A percentile compares a stretch with the other conserved stretches of the same genome.
These are phyloP conservation scores for Coemansia brasiliensis DNA, from an alignment of 192 early-diverging fungal genomes.

Conservation along the genomic window DNA sequence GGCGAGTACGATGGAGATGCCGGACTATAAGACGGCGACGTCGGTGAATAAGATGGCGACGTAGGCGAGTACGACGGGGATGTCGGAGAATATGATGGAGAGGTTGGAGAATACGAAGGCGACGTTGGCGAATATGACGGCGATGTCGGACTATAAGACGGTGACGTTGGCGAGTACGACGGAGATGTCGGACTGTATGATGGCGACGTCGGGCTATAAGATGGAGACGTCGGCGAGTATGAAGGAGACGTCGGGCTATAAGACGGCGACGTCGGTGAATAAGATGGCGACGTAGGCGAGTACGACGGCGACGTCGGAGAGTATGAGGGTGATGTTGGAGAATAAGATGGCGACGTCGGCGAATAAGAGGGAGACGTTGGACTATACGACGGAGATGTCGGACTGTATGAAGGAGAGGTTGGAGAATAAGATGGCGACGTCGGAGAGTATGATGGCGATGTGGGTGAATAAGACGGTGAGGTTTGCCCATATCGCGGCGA, in stretches of 20 bases:
- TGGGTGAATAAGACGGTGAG: constrained; percentile 67
- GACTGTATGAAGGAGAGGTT: constrained; percentile 67
- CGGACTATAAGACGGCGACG: constrained; percentile 74
- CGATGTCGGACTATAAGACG: constrained; percentile 57
- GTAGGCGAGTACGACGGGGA: constrained; percentile 56
- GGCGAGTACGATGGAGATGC: constrained; percentile 51
- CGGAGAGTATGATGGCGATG: constrained; percentile 73
- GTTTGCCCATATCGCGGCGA: constrained; percentile 69
- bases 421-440: constrained; percentile 63
- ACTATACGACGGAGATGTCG: constrained; percentile 62
- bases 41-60: constrained; percentile 72
- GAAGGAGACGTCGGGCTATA: constrained; percentile 73
- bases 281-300: constrained; percentile 61
- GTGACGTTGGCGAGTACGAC: constrained; percentile 59
- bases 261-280: constrained; percentile 73
- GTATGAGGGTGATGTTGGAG: constrained; percentile 78
- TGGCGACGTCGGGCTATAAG: constrained; percentile 68
- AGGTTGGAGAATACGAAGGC: constrained; percentile 77
- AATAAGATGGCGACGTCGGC: constrained; percentile 76
- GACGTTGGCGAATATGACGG: constrained; percentile 69
- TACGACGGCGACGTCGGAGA: constrained; percentile 64
- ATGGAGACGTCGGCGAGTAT: constrained; percentile 74
- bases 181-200: constrained; percentile 69
- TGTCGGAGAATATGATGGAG: constrained; percentile 77
- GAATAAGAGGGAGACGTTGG: constrained; percentile 62